Conservation (phyloP, 371 early-diverging fungal species). For the Batkoa obscura region DNA sequence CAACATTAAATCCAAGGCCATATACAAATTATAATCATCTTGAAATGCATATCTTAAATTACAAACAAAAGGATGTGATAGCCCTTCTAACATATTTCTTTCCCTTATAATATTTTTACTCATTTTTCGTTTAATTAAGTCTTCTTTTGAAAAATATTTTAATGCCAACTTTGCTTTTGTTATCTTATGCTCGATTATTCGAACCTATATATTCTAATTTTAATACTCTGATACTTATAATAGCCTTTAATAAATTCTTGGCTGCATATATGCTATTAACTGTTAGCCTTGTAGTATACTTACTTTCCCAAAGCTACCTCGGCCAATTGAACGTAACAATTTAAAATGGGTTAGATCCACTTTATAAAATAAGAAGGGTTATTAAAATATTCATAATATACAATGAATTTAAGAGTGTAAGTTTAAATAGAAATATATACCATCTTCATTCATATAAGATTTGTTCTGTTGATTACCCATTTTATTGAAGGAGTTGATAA, state of each 20-base stretch:
- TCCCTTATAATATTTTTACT: constrained; percentile 59
- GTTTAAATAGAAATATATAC: too few species aligned
- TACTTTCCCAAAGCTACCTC: constrained; percentile 67
- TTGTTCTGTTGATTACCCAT: too few species aligned
- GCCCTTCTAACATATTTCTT: constrained; percentile 50
- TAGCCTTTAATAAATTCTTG: too few species aligned
- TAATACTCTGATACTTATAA: too few species aligned
- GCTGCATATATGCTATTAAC: too few species aligned
- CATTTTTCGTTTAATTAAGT: constrained; percentile 57
- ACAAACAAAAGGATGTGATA: constrained; percentile 58
- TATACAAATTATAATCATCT: constrained; percentile 63
- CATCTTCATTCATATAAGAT: too few species aligned
- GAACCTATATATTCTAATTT: constrained; percentile 22
- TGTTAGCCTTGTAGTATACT: neutral
- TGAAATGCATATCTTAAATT: constrained; percentile 70
- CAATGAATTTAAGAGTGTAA: too few species aligned
- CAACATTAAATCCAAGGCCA: constrained; percentile 75
- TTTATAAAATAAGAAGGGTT: constrained; percentile 8
- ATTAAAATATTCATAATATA: too few species aligned
- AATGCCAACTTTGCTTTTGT: constrained; percentile 48
- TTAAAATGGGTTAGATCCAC: constrained; percentile 46
- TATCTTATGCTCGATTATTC: constrained; percentile 50
- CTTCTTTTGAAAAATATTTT: constrained; percentile 64
- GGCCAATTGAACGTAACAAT: constrained; percentile 39
- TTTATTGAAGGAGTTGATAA: too few species aligned